Base-by-base conservation (phyloP, 2,329 filamentous ascomycete genomes). In the Monosporascus sp. region DNA sequence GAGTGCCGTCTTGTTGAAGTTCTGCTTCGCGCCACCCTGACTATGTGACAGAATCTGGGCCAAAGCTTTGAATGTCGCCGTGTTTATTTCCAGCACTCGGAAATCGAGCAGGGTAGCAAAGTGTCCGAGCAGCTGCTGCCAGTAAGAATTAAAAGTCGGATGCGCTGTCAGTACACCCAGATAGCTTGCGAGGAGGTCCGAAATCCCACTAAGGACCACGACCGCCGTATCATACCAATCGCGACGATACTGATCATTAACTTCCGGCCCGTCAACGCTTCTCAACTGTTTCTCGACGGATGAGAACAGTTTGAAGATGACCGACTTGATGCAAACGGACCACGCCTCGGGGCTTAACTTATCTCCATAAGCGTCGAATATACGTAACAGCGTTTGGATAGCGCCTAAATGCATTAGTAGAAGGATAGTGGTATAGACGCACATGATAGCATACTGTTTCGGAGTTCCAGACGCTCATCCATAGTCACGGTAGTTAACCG, bases 301-400 rank as follows among this genome's bases (percentile, higher is more conserved):
- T 4, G 85, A 79, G 3, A 95, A 72, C 60, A 96, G 84, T 55
- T 82, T 84, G 70, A 96, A 92, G 2, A 96, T 78, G 7, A 97
- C 88, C 7, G 82, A 84, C 55, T 88, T 86, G 52, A 96, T 81
- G 61, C 91, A 94, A 28, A 93, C 79, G 48, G 87, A 86, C 92
- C 91, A 97, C 0, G 89, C 86, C 63, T 88, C 83, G 0, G 89
- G 79, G 41, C 81, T 86, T 5, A 97, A 77, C 51, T 88, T 86
- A 59, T 92, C 88, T 11, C 91, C 91, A 58, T 95, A 95, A 1
- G 90, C 91, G 67, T 96, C 91, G 58, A 97, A 91, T 20, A 97
- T 96, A 46, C 91, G 84, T 52, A 97, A 79, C 3, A 97, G 75
- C 0, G 93, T 97, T 68, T 97, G 93, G 22, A 97, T 89, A 1